Evolutionary conservation across 257 asterid genomes (phyloP), one percentile per base, ranked within the genome.

Genomic region (Salvia splendens): DNA sequence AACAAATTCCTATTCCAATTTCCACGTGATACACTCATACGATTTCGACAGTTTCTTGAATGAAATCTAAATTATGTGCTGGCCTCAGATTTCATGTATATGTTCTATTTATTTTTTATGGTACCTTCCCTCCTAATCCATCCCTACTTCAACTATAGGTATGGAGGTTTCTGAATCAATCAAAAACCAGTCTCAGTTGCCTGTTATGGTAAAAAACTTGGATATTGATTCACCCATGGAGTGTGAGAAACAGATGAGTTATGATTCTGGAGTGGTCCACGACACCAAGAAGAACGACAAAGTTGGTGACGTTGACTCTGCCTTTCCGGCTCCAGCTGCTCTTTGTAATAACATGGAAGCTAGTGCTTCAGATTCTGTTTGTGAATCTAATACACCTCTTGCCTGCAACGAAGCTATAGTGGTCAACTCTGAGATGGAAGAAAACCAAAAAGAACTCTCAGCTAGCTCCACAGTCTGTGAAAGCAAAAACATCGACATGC

Each of bases 121-220:
- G 30, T 24, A 24, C 30, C 30, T 24, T 24, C 30, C 30, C 30
- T 24, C 30, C 1, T 24, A 24, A 24, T 24, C 30, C 30, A 24
- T 24, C 30, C 30, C 30, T 24, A 24, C 30, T 24, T 40, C 66
- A 36, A 57, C 64, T 59, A 12, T 72, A 86, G 94, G 79, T 58
- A 42, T 51, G 33, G 71, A 72, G 69, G 59, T 50, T 46, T 63
- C 68, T 61, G 80, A 71, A 47, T 73, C 75, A 36, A 66, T 71
- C 12, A 74, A 72, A 52, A 56, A 67, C 20, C 75, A 72, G 69
- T 60, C 70, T 49, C 71, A 4, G 68, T 63, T 65, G 49, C 79
- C 78, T 54, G 84, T 48, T 75, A 64, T 55, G 67, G 61, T 43
- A 0, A 79, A 82, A 67, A 80, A 81, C 42, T 53, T 74, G 33